Conservation (phyloP, 2,329 filamentous ascomycete species). For the Penicillium capsulatum region DNA sequence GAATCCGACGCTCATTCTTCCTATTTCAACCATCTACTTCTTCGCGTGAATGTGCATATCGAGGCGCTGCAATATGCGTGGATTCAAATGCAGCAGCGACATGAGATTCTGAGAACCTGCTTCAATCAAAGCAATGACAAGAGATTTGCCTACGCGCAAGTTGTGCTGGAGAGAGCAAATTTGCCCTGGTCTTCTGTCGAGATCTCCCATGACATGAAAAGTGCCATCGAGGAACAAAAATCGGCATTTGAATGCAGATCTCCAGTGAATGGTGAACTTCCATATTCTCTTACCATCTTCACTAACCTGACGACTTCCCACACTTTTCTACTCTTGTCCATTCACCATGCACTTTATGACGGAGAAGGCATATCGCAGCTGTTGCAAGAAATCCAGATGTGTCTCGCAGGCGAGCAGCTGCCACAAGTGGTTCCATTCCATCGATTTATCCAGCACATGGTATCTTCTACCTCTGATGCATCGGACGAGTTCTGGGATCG, state of each 20-base stretch:
- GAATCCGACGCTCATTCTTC: constrained; percentile 45
- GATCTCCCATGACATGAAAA: constrained; percentile 27
- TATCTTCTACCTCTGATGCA: constrained; percentile 46
- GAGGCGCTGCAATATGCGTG: constrained; percentile 57
- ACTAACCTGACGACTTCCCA: constrained; percentile 9
- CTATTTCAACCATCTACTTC: constrained; percentile 70
- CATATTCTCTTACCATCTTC: constrained; percentile 28
- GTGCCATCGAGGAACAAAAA: constrained; percentile 49
- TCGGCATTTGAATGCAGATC: constrained; percentile 17
- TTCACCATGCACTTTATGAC: constrained; percentile 85
- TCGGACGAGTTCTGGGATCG: constrained; percentile 64
- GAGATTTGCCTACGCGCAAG: constrained; percentile 65
- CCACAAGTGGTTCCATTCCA: constrained; percentile 54
- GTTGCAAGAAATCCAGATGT: constrained; percentile 63
- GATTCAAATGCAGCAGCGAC: constrained; percentile 58
- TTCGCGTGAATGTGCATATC: constrained; percentile 55
- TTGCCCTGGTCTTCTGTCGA: constrained; percentile 47
- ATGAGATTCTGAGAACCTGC: constrained; percentile 72
- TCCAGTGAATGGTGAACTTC: constrained; percentile 24
- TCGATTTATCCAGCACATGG: constrained; percentile 59
- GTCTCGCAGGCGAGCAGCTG: constrained; percentile 50
- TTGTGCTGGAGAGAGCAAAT: constrained; percentile 54
- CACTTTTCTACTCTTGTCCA: constrained; percentile 44
- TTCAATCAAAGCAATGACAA: constrained; percentile 64
- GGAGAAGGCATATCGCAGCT: constrained; percentile 69